phyloP scores from a whole-genome alignment of 768 basidiomycete genomes.

The Boletus reticuloceps region DNA sequence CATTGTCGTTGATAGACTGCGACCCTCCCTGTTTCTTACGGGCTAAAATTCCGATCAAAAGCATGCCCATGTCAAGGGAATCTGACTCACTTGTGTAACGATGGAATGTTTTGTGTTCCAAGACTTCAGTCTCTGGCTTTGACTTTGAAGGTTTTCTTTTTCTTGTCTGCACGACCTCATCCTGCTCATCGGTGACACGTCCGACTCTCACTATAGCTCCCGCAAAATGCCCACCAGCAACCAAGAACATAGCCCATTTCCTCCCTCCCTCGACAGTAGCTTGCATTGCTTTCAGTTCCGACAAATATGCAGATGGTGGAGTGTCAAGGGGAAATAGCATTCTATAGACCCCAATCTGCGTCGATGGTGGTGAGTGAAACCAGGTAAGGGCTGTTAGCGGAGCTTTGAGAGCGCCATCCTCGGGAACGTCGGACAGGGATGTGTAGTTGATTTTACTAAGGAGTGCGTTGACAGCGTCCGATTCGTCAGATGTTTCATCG shows the following conservation, averaged over 20 bases:
- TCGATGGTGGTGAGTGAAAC: conserved; percentile 86
- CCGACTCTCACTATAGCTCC: conserved; percentile 82
- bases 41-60: conserved; percentile 48
- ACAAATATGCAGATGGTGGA: conserved; percentile 47
- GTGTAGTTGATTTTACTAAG: conserved; percentile 56
- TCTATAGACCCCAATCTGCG: conserved; percentile 88
- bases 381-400: conserved; percentile 75
- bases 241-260: conserved; percentile 94
- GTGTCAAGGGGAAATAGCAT: conserved; percentile 59
- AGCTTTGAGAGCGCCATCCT: conserved; percentile 33
- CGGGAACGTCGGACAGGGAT: conserved; percentile 47
- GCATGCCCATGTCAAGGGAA: neutral
- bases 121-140: conserved; percentile 75
- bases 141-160: conserved; percentile 61
- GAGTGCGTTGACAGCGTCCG: conserved; percentile 65
- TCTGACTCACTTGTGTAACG: conserved; percentile 87
- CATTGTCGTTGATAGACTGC: conserved; percentile 87
- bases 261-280: conserved; percentile 50
- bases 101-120: conserved; percentile 95
- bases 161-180: conserved; percentile 36
- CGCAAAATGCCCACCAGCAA: conserved; percentile 97
- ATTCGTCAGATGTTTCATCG: conserved; percentile 52
- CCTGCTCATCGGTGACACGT: conserved; percentile 45
- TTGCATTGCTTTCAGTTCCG: conserved; percentile 68
- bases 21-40: conserved; percentile 97